Evolutionary conservation across 805 yeast species (phyloP).

Genomic region (Candida xyloterini): DNA sequence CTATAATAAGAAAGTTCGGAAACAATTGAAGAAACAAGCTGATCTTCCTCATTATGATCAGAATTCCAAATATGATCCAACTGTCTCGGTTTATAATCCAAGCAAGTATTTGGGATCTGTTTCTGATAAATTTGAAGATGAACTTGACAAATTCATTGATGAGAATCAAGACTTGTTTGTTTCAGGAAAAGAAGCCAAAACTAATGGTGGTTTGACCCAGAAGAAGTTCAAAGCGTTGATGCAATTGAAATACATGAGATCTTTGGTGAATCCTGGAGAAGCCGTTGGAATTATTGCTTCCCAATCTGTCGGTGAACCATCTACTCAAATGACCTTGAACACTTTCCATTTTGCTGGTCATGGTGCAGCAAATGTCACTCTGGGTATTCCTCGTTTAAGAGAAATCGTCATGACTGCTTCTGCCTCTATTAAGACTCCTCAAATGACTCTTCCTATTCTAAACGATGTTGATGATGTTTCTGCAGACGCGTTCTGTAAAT

Average conservation of each 20-base stretch:
- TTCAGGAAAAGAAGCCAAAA: conserved; percentile 45
- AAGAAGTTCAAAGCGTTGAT: conserved; percentile 92
- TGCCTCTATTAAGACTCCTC: conserved; percentile 94
- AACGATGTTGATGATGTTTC: conserved; percentile 76
- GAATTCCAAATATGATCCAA: conserved; percentile 75
- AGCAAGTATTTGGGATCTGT: conserved; percentile 90
- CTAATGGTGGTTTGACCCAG: conserved; percentile 52
- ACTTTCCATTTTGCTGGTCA: conserved; percentile 99
- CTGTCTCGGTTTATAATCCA: conserved; percentile 80
- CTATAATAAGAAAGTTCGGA: conserved; percentile 79
- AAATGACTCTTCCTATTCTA: conserved; percentile 88
- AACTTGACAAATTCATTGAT: conserved; percentile 67
- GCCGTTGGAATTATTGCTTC: conserved; percentile 98
- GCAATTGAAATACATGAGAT: conserved; percentile 98
- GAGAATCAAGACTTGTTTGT: conserved; percentile 55
- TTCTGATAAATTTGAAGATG: conserved; percentile 81
- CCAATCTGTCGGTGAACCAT: conserved; percentile 98
- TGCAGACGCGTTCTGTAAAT: conserved; percentile 91
- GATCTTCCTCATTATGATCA: conserved; percentile 63
- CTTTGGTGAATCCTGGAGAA: conserved; percentile 94
- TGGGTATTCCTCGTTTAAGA: conserved; percentile 99
- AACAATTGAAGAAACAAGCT: conserved; percentile 62
- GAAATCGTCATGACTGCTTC: conserved; percentile 99
- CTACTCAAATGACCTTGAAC: conserved; percentile 96
- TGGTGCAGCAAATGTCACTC: conserved; percentile 99